Evolutionary conservation across 1,139 yeast species (phyloP).

Genomic region (Hemisphaericaspora lyxosophila): DNA sequence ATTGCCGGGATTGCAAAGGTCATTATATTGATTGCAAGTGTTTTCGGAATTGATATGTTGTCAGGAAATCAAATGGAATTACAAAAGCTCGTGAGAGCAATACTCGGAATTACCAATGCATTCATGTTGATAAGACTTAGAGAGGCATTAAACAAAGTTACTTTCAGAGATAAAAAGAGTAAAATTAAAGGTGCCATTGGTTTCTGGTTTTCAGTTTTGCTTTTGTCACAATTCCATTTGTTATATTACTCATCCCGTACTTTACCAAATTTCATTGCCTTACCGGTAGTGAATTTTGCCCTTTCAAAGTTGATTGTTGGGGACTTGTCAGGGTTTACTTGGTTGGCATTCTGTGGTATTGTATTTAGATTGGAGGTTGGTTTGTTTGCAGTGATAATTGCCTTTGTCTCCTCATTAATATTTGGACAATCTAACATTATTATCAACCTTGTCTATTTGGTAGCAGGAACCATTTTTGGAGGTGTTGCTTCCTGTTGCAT

Average conservation of each 20-base stretch:
- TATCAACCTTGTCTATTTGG: conserved; percentile 34
- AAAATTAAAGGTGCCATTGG: conserved; percentile 33
- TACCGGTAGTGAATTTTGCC: conserved; percentile 68
- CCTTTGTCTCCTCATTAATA: conserved; percentile 40
- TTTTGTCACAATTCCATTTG: conserved; percentile 73
- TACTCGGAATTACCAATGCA: conserved; percentile 54
- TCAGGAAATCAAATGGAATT: conserved; percentile 35
- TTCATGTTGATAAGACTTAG: conserved; percentile 27
- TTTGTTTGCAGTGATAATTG: conserved; percentile 49
- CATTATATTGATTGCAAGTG: conserved; percentile 19
- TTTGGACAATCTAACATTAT: conserved; percentile 47
- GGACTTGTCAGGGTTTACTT: conserved; percentile 51
- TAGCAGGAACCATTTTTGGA: conserved; percentile 60
- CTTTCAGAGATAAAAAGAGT: conserved; percentile 23
- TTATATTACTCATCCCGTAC: conserved; percentile 77
- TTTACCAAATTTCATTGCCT: conserved; percentile 80
- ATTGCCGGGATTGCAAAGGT: conserved; percentile 46
- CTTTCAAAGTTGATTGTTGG: conserved; percentile 53
- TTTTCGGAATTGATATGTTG: conserved; percentile 16
- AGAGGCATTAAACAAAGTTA: conserved; percentile 25
- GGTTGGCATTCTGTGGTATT: conserved; percentile 63
- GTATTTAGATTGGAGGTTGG: conserved; percentile 76
- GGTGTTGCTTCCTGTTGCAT: conserved; percentile 45
- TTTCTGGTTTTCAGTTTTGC: conserved; percentile 59
- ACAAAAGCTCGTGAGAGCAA: conserved; percentile 51